Percentiles rank a stretch among this genome's conserved stretches.
phyloP scores from a whole-genome alignment of 2,329 filamentous ascomycete species.

The Botrytis cinerea region DNA sequence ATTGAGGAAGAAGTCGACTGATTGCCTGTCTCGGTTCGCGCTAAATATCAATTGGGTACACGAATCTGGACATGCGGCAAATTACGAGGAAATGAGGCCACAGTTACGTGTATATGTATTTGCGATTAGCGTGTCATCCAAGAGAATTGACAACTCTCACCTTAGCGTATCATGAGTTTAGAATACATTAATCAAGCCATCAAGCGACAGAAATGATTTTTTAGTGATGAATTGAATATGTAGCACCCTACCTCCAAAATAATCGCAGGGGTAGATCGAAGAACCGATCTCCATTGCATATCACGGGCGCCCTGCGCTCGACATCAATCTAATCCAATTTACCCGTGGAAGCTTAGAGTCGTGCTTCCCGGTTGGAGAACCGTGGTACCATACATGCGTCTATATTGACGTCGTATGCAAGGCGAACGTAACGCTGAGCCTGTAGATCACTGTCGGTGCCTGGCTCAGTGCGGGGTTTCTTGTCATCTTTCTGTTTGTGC shows the following conservation, averaged over 20 bases:
- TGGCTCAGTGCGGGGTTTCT: not conserved
- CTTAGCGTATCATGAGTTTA: not conserved
- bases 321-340: not conserved
- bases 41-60: not conserved
- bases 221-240: too few relatives aligned
- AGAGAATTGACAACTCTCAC: not conserved
- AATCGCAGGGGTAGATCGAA: not conserved
- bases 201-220: not conserved
- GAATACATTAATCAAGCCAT: not conserved
- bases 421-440: not conserved
- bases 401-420: not conserved
- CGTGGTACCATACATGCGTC: not conserved
- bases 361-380: not conserved
- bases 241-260: not conserved
- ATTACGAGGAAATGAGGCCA: not conserved
- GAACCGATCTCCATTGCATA: not conserved
- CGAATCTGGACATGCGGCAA: not conserved
- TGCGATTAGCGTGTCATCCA: not conserved
- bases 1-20: constrained; percentile 41
- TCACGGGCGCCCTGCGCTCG: not conserved
- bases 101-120: not conserved
- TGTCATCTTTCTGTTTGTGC: not conserved
- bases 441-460: constrained; percentile 1
- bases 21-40: not conserved
- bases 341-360: not conserved